Evolutionary conservation across 768 basidiomycete species (phyloP).

Genomic region (Amanita phalloides): DNA sequence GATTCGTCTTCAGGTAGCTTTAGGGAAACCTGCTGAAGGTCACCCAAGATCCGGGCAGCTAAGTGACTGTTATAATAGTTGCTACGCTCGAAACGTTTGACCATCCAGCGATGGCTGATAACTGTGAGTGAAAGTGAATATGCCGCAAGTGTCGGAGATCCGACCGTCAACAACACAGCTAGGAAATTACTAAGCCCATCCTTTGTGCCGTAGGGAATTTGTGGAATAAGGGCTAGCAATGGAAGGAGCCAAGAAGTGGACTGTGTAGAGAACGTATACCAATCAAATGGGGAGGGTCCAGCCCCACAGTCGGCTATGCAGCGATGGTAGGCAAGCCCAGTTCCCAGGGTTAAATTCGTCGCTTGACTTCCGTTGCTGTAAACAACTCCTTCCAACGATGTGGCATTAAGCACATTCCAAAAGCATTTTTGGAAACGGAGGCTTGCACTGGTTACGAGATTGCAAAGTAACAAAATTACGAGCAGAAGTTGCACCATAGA

Average conservation of each 20-base stretch:
- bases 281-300: slow-evolving; percentile 16
- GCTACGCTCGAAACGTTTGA: slow-evolving; percentile 18
- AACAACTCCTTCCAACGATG: slow-evolving; percentile 3
- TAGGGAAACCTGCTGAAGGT: slow-evolving; percentile 32
- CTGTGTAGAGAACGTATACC: slow-evolving; percentile 18
- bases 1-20: slow-evolving; percentile 15
- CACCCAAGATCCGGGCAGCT: slow-evolving; percentile 23
- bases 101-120: slow-evolving; percentile 13
- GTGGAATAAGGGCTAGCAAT: no score
- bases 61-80: slow-evolving; percentile 19
- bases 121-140: no score
- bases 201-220: slow-evolving; percentile 30
- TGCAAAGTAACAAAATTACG: neutral
- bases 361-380: neutral
- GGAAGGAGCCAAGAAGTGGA: no score
- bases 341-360: neutral
- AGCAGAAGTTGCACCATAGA: neutral
- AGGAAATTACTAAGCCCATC: slow-evolving; percentile 29
- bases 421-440: neutral
- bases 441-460: neutral
- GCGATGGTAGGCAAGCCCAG: neutral
- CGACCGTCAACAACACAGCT: slow-evolving; percentile 18
- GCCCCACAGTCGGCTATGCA: slow-evolving; percentile 14
- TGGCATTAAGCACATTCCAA: neutral
- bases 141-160: no score